Base-by-base conservation (phyloP, 306 rosid genomes). In the Pyrus betulifolia region DNA sequence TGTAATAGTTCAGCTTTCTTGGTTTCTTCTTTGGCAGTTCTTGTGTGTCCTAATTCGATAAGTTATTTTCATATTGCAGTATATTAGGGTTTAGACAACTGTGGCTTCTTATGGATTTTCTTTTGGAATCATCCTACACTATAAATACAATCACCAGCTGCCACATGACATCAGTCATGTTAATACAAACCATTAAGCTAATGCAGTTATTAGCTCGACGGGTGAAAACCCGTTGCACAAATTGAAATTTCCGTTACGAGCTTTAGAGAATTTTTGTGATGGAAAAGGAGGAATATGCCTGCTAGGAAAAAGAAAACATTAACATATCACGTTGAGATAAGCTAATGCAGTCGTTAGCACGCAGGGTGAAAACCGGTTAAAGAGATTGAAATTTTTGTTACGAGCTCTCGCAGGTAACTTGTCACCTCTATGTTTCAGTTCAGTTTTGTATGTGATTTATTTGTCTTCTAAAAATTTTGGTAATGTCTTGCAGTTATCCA, bases 21-120 rank as follows among this genome's bases (percentile, higher is more conserved):
- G 83, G 87, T 80, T 85, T 78, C 85, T 85, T 84, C 82, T 71
- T 25, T 25, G 82, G 72, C 46, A 66, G 49, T 68, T 76, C 67
- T 70, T 81, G 75, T 79, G 87, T 63, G 75, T 79, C 84, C 33
- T 67, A 49, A 80, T 72, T 82, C 57, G 86, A 77, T 74, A 42
- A 82, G 74, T 80, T 63, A 45, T 3, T 76, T 77, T 80, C 25
- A 8, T 67, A 73, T 11, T 64, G 45, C 22, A 8, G 44, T 13
- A 15, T 31, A 12, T 8, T 28, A 18, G 35, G 69, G 67, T 31
- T 61, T 33, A 60, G 45, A 76, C 78, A 67, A 77, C 44, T 74
- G 22, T 38, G 61, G 69, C 73, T 71, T 67, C 80, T 80, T 74
- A 86, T 79, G 67, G 76, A 22, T 82, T 31, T 31, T 28, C 21